Conservation (phyloP, 106 monocot species). For the Vanilla planifolia region DNA sequence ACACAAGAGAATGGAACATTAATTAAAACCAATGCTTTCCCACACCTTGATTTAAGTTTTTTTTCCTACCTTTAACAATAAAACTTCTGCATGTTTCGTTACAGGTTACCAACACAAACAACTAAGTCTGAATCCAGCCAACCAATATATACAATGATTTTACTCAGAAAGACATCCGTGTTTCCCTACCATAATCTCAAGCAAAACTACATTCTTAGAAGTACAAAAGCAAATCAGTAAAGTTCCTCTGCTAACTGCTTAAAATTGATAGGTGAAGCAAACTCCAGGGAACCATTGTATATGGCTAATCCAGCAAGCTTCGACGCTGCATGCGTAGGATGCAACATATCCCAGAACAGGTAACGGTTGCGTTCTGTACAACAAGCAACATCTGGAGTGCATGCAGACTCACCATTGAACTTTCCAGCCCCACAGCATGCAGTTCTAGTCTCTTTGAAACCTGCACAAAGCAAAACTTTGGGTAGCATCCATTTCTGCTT, state of each 20-base stretch:
- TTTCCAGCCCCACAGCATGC: constrained; percentile 22
- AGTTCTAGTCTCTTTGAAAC: constrained; percentile 10
- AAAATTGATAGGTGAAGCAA: constrained; percentile 17
- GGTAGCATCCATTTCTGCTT: too few species aligned
- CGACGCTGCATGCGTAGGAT: constrained; percentile 16
- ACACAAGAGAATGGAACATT: too few species aligned
- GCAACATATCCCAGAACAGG: constrained; percentile 19
- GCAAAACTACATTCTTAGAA: too few species aligned
- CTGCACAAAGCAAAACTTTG: constrained; percentile 3
- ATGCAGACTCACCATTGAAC: constrained; percentile 15
- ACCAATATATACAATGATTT: background rate
- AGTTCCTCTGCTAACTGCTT: constrained; percentile 6
- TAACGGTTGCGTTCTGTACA: constrained; percentile 14
- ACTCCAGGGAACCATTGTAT: constrained; percentile 4
- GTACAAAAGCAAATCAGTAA: background rate
- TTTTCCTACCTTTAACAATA: too few species aligned
- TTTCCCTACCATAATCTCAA: background rate
- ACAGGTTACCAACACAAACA: background rate
- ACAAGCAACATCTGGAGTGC: constrained; percentile 10
- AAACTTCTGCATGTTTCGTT: background rate
- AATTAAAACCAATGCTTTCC: too few species aligned
- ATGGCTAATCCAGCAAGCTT: background rate
- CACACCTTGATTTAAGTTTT: too few species aligned
- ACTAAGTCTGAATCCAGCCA: background rate
- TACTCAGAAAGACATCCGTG: background rate